Base-by-base conservation (phyloP, 768 basidiomycete species). In the Exsudoporus frostii region DNA sequence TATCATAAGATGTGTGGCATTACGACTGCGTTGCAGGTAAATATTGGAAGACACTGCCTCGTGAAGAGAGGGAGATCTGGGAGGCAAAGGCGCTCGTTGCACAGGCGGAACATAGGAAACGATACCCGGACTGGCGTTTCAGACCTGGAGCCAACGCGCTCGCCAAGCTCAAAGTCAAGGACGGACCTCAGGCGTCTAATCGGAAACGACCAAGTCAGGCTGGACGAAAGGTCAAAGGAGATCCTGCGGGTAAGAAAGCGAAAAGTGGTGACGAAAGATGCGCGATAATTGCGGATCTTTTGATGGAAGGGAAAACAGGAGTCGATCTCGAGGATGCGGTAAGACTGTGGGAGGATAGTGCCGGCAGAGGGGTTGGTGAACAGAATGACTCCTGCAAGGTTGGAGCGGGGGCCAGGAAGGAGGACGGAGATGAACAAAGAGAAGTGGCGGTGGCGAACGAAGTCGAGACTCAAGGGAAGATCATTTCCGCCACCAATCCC, bases 121-220 rank as follows among this genome's bases (percentile, higher is more conserved):
- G 80, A 51, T 90, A 90, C 65, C 89, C 89, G 1, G 86, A 90
- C 68, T 92, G 90, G 88, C 76, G 90, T 45, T 92, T 90, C 67
- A 78, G 85, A 45, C 88, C 86, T 5, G 83, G 81, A n/a, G 70
- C 78, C 39, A 78, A 73, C 57, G 75, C 68, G 47, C 70, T 76
- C 47, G 73, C 69, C 45, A 71, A 62, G 57, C 60, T 59, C 44
- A 73, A 70, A 63, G 68, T 76, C 57, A 73, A 74, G 52, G 73
- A 78, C 56, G 71, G 77, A 10, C 71, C 72, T 19, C 67, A 71
- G 51, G 20, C 53, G 7, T 25, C 60, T 29, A 69, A 61, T 50
- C 59, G 68, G 57, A 64, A 58, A 52, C 64, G 72, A 52, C 46
- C 59, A 45, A 65, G 58, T 56, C 71, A 71, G 41, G 37, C 48